Percentiles rank a stretch among this genome's conserved stretches.
Conservation (phyloP, 495 filamentous ascomycete species). For the Lichenothelia convexa region DNA sequence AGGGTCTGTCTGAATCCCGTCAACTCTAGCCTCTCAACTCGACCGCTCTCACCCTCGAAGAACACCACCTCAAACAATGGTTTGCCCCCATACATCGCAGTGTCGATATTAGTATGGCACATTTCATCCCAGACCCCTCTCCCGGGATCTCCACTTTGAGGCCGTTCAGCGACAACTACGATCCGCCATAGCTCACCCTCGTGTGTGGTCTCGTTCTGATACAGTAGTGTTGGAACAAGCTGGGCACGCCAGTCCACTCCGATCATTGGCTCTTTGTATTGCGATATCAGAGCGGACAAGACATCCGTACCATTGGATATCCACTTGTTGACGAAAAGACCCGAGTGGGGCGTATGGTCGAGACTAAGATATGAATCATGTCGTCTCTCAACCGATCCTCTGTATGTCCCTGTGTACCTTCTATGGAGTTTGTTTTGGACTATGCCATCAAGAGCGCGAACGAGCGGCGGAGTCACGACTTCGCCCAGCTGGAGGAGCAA, state of each 20-base stretch:
- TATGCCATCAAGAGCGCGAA: constrained; percentile 15
- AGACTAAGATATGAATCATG: constrained; percentile 17
- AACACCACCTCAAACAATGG: constrained; percentile 19
- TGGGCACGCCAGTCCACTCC: constrained; percentile 9
- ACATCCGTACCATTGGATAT: constrained; percentile 17
- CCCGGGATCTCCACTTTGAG: background rate
- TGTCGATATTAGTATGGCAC: constrained; percentile 15
- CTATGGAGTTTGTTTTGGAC: constrained; percentile 9
- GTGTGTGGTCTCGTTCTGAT: constrained; percentile 11
- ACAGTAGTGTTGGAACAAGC: constrained; percentile 16
- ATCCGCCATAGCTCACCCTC: constrained; percentile 16
- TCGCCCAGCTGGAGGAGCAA: constrained; percentile 9
- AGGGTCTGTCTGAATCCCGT: constrained; percentile 14
- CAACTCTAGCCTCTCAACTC: constrained; percentile 10
- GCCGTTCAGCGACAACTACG: constrained; percentile 1
- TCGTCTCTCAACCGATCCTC: constrained; percentile 1
- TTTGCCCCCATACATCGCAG: constrained; percentile 12
- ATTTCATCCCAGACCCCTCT: constrained; percentile 18
- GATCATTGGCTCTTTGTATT: too few relatives aligned
- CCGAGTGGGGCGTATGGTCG: constrained; percentile 8
- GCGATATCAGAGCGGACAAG: constrained; percentile 1
- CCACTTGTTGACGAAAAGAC: constrained; percentile 12
- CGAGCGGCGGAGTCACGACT: constrained; percentile 10
- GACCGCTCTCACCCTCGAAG: constrained; percentile 9
- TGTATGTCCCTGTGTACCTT: constrained; percentile 12